Conservation (phyloP, 2,329 filamentous ascomycete genomes). For the Paramyrothecium sp. region DNA sequence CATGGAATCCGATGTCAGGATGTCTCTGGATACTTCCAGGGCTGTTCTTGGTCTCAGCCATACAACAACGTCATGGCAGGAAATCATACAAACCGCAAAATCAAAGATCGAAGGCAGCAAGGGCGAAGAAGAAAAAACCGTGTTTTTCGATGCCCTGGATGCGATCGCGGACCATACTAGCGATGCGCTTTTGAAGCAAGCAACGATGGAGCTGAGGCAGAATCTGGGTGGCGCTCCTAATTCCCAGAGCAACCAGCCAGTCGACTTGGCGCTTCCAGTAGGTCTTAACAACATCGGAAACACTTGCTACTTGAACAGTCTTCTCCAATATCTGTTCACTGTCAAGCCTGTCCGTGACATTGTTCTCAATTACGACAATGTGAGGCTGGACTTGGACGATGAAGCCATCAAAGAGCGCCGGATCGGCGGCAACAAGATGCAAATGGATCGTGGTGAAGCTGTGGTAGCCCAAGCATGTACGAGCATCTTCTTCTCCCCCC, state of each 20-base stretch:
- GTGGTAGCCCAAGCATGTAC: conserved; percentile 72
- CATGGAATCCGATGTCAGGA: conserved; percentile 31
- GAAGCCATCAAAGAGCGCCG: conserved; percentile 63
- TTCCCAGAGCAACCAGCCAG: conserved; percentile 5
- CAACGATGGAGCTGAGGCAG: conserved; percentile 22
- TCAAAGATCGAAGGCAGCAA: conserved; percentile 24
- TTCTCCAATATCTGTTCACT: conserved; percentile 93
- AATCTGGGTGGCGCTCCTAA: too few species aligned
- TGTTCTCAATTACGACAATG: conserved; percentile 71
- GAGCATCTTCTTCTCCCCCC: conserved; percentile 34
- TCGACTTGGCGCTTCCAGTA: conserved; percentile 64
- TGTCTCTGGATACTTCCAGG: conserved; percentile 32
- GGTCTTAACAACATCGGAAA: conserved; percentile 94
- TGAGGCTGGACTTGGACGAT: conserved; percentile 66
- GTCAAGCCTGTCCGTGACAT: conserved; percentile 78
- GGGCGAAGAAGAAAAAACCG: conserved; percentile 23
- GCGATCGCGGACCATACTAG: conserved; percentile 30
- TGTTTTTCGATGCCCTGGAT: conserved; percentile 32
- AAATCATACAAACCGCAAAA: conserved; percentile 21
- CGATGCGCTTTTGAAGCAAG: conserved; percentile 23
- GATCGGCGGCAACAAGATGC: conserved; percentile 66
- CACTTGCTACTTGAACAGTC: conserved; percentile 95
- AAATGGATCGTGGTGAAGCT: conserved; percentile 52
- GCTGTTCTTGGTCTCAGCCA: conserved; percentile 25
- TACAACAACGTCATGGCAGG: conserved; percentile 18